These are phyloP conservation scores for Alternaria angustiovoidea DNA, from an alignment of 2,329 filamentous ascomycete genomes.

Conservation along the genomic window DNA sequence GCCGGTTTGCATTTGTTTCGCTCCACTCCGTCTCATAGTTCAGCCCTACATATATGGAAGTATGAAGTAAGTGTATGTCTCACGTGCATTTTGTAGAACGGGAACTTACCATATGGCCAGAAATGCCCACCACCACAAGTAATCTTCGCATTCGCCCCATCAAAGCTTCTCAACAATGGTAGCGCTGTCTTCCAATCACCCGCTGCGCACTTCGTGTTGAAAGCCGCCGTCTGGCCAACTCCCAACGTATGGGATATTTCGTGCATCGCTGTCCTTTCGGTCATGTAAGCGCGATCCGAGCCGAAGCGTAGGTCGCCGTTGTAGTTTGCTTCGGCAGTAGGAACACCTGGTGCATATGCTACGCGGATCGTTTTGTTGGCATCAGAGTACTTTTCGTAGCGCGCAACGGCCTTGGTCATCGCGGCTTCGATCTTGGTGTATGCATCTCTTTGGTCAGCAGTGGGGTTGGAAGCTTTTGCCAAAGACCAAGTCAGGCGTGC, in stretches of 20 bases:
- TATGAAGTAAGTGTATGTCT: not conserved
- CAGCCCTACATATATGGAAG: conserved; percentile 16
- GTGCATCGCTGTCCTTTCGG: conserved; percentile 47
- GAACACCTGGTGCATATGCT: conserved; percentile 42
- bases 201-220: conserved; percentile 38
- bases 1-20: conserved; percentile 45
- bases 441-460: conserved; percentile 43
- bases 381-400: conserved; percentile 34
- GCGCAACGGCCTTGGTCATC: conserved; percentile 41
- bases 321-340: conserved; percentile 48
- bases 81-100: not conserved
- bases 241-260: conserved; percentile 47
- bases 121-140: conserved; percentile 45
- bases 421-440: conserved; percentile 43
- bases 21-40: conserved; percentile 49
- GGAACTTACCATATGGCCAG: conserved; percentile 40
- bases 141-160: conserved; percentile 41
- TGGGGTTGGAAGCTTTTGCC: conserved; percentile 38
- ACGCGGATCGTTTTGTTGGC: conserved; percentile 40
- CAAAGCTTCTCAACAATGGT: conserved; percentile 41
- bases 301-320: conserved; percentile 48
- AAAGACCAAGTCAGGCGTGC: conserved; percentile 40
- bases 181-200: conserved; percentile 46
- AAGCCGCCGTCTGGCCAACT: conserved; percentile 44
- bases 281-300: conserved; percentile 45